Conservation (phyloP, 495 filamentous ascomycete species). For the Talaromyces wortmannii region DNA sequence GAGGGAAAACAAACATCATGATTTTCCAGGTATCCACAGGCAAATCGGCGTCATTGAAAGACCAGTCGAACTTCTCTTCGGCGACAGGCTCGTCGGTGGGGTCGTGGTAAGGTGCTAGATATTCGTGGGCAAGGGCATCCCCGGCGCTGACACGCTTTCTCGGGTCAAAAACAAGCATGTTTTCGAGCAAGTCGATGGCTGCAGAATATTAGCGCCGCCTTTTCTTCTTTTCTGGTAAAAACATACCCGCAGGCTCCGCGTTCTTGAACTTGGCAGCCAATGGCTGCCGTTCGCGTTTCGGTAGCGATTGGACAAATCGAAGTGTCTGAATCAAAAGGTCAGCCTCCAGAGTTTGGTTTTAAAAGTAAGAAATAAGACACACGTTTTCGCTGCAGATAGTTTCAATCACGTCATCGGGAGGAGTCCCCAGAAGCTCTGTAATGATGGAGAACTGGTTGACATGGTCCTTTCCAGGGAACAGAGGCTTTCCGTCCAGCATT, state of each 20-base stretch:
- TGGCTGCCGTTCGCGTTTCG: conserved; percentile 89
- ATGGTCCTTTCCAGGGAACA: conserved; percentile 98
- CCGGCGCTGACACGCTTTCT: conserved; percentile 81
- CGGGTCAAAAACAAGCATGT: conserved; percentile 97
- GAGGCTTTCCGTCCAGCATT: conserved; percentile 96
- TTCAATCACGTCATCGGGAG: conserved; percentile 95
- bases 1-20: conserved; percentile 74
- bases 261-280: conserved; percentile 92
- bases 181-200: conserved; percentile 92
- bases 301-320: conserved; percentile 94
- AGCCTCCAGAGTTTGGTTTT: too few species aligned
- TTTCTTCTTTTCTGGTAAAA: not conserved
- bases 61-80: conserved; percentile 99
- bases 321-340: conserved; percentile 56
- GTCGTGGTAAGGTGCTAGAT: conserved; percentile 94
- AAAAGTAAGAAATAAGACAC: conserved; percentile 17
- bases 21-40: conserved; percentile 99
- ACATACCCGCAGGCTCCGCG: conserved; percentile 81
- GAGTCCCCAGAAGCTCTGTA: conserved; percentile 95
- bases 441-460: conserved; percentile 99
- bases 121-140: conserved; percentile 82
- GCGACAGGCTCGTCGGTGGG: conserved; percentile 92
- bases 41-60: conserved; percentile 98
- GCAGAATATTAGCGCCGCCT: not conserved
- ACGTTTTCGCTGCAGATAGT: conserved; percentile 98